Evolutionary conservation across 2,329 filamentous ascomycete species (phyloP), one percentile per base, ranked within the genome.

Genomic region (Xylaria sp.): DNA sequence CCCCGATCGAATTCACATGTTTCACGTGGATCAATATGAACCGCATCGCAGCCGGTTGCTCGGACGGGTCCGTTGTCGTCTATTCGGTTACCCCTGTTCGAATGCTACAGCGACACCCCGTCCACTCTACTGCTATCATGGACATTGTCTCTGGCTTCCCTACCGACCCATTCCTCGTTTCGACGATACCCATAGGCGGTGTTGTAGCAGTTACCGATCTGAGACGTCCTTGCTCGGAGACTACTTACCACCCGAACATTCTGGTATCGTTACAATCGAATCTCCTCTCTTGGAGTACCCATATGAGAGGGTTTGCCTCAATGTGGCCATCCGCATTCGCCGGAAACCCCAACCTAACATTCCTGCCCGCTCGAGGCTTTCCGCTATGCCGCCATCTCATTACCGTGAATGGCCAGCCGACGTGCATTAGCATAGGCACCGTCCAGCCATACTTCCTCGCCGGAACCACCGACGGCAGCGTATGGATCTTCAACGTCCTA

Each of bases 101-200:
- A 30, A 71, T 83, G 54, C 73, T 85, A 34, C 78, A 78, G 48
- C 78, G 83, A 2, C 77, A 82, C 53, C 75, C 79, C 3, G 74
- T 80, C n/a, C 83, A 85, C 66, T 77, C 79, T 60, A 82, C 77
- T 53, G 72, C 77, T 56, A 74, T 85, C 3, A 75, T 84, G 61
- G 81, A 85, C 65, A 76, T 86, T 37, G 76, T 76, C 59, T 80
- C 81, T 0, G 81, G 77, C 18, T 84, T 83, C 63, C 83, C 83
- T 3, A 81, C 82, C 1, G 74, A 80, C 58, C 83, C 83, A 0
- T 82, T 81, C 63, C 68, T 84, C 7, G 73, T 85, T n/a, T 78
- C 80, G 5, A 83, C 82, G 1, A 75, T 78, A 3, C 82, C 83
- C 0, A 74, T 84, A 11, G 81, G 81, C 18, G 83, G 83, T 56